Conservation (phyloP, 768 basidiomycete species). For the Kwoniella newhampshirensis region DNA sequence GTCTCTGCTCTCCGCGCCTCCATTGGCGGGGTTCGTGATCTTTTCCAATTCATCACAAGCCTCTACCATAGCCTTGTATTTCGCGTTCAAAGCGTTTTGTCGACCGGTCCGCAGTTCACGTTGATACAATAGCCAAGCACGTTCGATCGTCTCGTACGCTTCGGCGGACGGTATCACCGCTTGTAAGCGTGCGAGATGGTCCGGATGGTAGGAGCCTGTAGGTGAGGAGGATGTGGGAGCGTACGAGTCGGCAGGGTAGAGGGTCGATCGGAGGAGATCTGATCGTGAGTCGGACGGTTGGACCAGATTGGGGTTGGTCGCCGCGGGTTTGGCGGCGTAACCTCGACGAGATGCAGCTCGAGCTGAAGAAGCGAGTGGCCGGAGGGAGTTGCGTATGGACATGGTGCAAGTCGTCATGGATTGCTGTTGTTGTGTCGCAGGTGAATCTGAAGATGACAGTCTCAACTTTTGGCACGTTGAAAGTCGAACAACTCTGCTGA, state of each 20-base stretch:
- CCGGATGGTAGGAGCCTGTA: conserved; percentile 78
- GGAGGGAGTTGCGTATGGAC: neutral
- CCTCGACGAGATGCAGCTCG: neutral
- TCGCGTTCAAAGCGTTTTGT: conserved; percentile 68
- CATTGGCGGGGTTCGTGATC: conserved; percentile 65
- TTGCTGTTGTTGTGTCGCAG: no score
- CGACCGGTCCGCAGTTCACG: conserved; percentile 71
- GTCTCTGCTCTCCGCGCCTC: conserved; percentile 58
- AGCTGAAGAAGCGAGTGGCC: neutral
- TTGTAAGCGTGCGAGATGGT: conserved; percentile 72
- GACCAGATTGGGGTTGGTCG: conserved; percentile 23
- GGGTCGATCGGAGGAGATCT: conserved; percentile 71
- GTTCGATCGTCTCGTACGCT: conserved; percentile 86
- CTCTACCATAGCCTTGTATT: conserved; percentile 74
- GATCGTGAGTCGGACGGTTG: conserved; percentile 28
- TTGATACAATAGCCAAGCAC: conserved; percentile 81
- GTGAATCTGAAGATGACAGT: no score
- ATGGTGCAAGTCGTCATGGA: neutral
- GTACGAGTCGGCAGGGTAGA: conserved; percentile 69
- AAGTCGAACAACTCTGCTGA: no score
- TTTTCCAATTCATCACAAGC: conserved; percentile 80
- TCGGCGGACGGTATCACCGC: conserved; percentile 83
- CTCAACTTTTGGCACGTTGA: no score
- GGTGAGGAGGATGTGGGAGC: conserved; percentile 66
- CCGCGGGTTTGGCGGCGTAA: conserved; percentile 15